phyloP scores from a whole-genome alignment of 768 basidiomycete species.

The Mycena haematopus region DNA sequence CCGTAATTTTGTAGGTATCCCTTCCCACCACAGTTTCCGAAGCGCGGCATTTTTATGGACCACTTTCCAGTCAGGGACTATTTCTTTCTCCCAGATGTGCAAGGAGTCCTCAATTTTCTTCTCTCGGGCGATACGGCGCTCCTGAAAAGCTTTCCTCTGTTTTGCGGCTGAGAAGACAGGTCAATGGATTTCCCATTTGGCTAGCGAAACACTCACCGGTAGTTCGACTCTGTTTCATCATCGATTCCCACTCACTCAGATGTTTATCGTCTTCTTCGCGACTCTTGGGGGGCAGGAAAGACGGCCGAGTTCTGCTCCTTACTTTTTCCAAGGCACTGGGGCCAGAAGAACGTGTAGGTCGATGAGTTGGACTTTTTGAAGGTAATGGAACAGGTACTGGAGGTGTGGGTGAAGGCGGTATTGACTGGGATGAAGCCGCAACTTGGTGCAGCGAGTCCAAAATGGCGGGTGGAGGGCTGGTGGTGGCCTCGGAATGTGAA shows the following conservation, averaged over 20 bases:
- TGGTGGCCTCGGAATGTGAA: slow-evolving; percentile 33
- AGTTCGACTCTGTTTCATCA: slow-evolving; percentile 83
- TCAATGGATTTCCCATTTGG: neutral
- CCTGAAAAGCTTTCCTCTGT: slow-evolving; percentile 64
- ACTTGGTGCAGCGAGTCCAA: slow-evolving; percentile 26
- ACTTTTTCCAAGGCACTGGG: slow-evolving; percentile 81
- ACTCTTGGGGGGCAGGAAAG: slow-evolving; percentile 84
- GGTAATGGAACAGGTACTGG: slow-evolving; percentile 34
- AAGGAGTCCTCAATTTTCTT: slow-evolving; percentile 72
- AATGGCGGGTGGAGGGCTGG: slow-evolving; percentile 26
- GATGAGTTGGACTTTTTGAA: slow-evolving; percentile 45
- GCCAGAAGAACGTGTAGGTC: slow-evolving; percentile 59
- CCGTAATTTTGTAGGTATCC: slow-evolving; percentile 83
- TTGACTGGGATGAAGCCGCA: slow-evolving; percentile 27
- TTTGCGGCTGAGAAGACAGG: slow-evolving; percentile 64
- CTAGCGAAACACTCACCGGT: slow-evolving; percentile 58
- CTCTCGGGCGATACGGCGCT: slow-evolving; percentile 69
- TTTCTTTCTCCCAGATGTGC: slow-evolving; percentile 76
- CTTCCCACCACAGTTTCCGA: slow-evolving; percentile 82
- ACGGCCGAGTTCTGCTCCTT: slow-evolving; percentile 83
- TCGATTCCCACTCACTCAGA: slow-evolving; percentile 82
- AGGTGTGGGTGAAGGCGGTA: slow-evolving; percentile 38
- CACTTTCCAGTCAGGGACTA: slow-evolving; percentile 83
- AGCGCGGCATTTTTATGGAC: slow-evolving; percentile 70
- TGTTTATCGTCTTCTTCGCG: slow-evolving; percentile 83